Base-by-base conservation (phyloP, 2,329 filamentous ascomycete genomes). In the Eutypella sp. region DNA sequence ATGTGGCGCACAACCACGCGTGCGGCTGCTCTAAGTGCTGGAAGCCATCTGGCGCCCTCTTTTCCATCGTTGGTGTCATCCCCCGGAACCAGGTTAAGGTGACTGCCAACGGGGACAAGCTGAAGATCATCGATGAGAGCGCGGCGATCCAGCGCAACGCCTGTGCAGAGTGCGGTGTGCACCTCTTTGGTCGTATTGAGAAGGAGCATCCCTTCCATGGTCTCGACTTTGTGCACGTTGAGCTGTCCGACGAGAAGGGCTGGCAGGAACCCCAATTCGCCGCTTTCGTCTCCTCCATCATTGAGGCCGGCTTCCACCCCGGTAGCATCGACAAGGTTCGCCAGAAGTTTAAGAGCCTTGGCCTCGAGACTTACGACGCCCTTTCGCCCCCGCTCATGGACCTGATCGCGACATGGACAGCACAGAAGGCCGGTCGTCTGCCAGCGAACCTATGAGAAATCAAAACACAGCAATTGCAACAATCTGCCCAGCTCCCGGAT, bases 251-350 rank as follows among this genome's bases (percentile, higher is more conserved):
- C 42, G 63, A 74, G 45, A 71, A 76, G 59, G 82, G 82, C n/a
- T 86, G 83, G 82, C 82, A 86, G 65, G 82, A 84, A 67, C 81
- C 81, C 6, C 82, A 85, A 58, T 87, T 86, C 53, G 82, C 82
- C 2, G 83, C 75, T 0, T 87, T 86, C 49, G 81, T 86, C 33
- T 80, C 76, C 29, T 82, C 76, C 46, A 79, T 85, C 47, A 84
- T 86, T 48, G 82, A 86, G 74, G 81, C 85, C 58, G 83, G 82
- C 1, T 83, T 79, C 55, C 63, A 74, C 40, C 76, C 81, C 0
- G 60, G 66, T 15, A 67, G 70, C 29, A 82, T 83, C 56, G 73
- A 71, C 41, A 73, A 69, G 16, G 75, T 86, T 3, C 70, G 82
- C 36, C 53, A 48, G 2, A 75, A 71, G 61, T 71, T 86, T 47